Percentiles rank a stretch among this genome's conserved stretches.
Conservation (phyloP, 2,329 filamentous ascomycete species). For the Phoma herbarum region DNA sequence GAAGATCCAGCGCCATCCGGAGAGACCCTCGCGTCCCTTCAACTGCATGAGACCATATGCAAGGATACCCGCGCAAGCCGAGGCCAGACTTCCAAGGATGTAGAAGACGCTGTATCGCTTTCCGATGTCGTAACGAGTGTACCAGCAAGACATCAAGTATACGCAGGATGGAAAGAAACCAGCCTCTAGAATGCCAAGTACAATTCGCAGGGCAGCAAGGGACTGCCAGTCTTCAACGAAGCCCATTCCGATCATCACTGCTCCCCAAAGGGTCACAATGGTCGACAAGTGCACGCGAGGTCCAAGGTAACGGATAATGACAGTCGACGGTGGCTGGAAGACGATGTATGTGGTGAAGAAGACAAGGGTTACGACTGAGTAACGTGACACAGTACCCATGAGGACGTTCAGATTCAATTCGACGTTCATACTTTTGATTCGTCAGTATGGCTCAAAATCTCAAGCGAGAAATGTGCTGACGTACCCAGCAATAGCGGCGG, state of each 20-base stretch:
- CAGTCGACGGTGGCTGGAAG: constrained; percentile 54
- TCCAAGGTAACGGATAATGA: constrained; percentile 53
- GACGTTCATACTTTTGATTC: constrained; percentile 48
- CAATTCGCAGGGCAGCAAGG: constrained; percentile 49
- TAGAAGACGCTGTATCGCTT: constrained; percentile 76
- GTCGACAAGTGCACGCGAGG: constrained; percentile 48
- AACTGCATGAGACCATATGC: constrained; percentile 75
- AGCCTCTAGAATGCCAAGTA: constrained; percentile 55
- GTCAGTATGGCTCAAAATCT: constrained; percentile 29
- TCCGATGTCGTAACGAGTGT: constrained; percentile 69
- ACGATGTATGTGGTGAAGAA: constrained; percentile 57
- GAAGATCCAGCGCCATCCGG: constrained; percentile 59
- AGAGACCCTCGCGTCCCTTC: constrained; percentile 60
- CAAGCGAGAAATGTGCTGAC: constrained; percentile 13
- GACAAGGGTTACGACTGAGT: constrained; percentile 67
- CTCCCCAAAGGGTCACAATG: constrained; percentile 53
- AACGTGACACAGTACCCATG: constrained; percentile 42
- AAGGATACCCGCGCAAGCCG: constrained; percentile 73
- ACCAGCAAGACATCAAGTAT: constrained; percentile 29
- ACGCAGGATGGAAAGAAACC: constrained; percentile 53
- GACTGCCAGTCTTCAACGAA: constrained; percentile 49
- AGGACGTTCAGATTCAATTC: constrained; percentile 47
- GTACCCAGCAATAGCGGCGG: constrained; percentile 74
- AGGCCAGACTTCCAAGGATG: constrained; percentile 71
- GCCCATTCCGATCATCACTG: constrained; percentile 57